These are phyloP conservation scores for Ophiostoma sp. DNA, from an alignment of 2,329 filamentous ascomycete species.

Conservation along the genomic window DNA sequence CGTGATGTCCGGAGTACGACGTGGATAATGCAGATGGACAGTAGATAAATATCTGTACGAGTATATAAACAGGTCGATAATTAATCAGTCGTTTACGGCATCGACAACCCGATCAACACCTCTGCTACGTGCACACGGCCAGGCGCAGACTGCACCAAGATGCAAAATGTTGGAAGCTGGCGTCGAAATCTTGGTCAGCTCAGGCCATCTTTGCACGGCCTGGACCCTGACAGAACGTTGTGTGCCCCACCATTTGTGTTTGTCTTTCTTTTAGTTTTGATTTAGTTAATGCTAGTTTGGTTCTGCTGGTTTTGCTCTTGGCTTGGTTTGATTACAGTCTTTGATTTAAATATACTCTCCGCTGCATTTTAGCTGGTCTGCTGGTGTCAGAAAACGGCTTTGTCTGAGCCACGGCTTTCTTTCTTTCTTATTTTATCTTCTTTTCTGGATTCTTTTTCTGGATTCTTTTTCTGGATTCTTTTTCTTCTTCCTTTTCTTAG, in stretches of 20 bases:
- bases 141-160: too few relatives aligned
- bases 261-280: conserved; percentile 10
- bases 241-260: conserved; percentile 12
- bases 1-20: too few relatives aligned
- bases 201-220: conserved; percentile 23
- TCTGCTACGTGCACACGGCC: too few relatives aligned
- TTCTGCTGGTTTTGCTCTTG: neutral
- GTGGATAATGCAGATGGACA: too few relatives aligned
- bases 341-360: too few relatives aligned
- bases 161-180: conserved; percentile 24
- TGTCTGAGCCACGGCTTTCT: neutral
- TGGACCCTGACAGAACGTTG: conserved; percentile 24
- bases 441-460: neutral
- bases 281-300: neutral
- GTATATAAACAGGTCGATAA: too few relatives aligned
- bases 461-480: too few relatives aligned
- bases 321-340: neutral
- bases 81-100: too few relatives aligned
- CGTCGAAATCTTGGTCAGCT: conserved; percentile 24
- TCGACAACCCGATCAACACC: too few relatives aligned
- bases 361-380: neutral
- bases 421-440: neutral
- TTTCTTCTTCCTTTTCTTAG: neutral
- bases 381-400: neutral
- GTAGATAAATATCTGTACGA: too few relatives aligned